Conservation (phyloP, 2,329 filamentous ascomycete genomes). For the Lasiodiplodia citricola region DNA sequence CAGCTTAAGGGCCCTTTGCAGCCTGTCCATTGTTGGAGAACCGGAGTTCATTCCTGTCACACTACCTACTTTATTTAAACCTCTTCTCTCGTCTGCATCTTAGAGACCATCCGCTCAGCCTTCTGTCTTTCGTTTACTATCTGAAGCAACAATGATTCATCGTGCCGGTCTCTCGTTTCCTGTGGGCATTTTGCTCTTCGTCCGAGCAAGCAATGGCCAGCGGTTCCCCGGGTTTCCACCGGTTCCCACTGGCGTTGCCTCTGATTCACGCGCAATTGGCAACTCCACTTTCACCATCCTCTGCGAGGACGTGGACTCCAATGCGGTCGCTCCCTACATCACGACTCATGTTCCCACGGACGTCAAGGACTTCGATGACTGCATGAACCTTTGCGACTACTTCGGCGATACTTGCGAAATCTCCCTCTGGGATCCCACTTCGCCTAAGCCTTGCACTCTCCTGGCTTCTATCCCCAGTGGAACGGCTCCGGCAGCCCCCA, state of each 20-base stretch:
- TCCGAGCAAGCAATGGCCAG: background rate
- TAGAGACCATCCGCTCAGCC: background rate
- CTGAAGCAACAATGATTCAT: background rate
- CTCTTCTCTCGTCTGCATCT: background rate
- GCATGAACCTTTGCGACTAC: conserved; percentile 1
- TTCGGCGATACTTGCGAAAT: conserved; percentile 1
- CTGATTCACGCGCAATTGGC: background rate
- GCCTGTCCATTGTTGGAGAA: background rate
- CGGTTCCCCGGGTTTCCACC: background rate
- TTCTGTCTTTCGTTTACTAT: background rate
- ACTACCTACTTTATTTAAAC: background rate
- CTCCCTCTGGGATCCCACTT: conserved; percentile 5
- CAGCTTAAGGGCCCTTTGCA: background rate
- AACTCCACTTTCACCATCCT: conserved; percentile 4
- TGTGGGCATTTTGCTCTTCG: background rate
- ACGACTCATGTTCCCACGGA: background rate
- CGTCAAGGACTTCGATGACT: conserved; percentile 7
- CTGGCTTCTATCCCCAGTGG: background rate
- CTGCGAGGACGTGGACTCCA: background rate
- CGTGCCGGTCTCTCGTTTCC: background rate
- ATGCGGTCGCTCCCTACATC: background rate
- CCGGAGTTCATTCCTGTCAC: background rate
- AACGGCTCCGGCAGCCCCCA: background rate
- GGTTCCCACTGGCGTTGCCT: background rate
- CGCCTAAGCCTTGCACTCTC: background rate